Evolutionary conservation across 2,329 filamentous ascomycete genomes (phyloP), one percentile per base, ranked within the genome.

Genomic region (Fusarium globosum): DNA sequence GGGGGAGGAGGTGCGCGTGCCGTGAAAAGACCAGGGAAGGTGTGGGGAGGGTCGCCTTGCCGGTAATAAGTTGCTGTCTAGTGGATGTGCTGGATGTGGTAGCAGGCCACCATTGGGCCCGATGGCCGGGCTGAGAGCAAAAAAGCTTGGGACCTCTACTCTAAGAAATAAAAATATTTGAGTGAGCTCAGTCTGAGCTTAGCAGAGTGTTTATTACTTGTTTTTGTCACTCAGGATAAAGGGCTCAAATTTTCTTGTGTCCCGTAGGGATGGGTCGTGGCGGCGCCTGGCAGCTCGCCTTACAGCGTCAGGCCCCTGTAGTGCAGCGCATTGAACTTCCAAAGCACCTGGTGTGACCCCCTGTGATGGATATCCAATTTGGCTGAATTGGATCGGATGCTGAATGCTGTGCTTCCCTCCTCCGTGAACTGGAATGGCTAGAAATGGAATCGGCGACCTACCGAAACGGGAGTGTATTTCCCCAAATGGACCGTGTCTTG

Each of bases 1-100:
- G 36, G 36, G 38, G 15, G 38, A 58, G 41, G 30, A 69, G 69
- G 71, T 74, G 66, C 71, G 71, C 71, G 71, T 73, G 71, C 71
- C 57, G 30, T 7, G 53, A 65, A 74, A 63, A 66, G 62, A 69
- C 51, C 39, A 69, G 58, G 57, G 61, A 59, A 38, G 43, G 49
- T 72, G 71, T 71, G 71, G 71, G 45, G 71, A 65, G 55, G 53
- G 65, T 55, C 41, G 48, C 55, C 41, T 69, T 61, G 49, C 51
- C 61, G 61, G 65, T 70, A 69, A 70, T 65, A 69, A 69, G 60
- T 51, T 45, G 52, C 28, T 66, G 28, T 45, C 36, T 69, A 69
- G 65, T 63, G 57, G 67, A 33, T 45, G 55, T 30, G 42, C 36
- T 42, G 52, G 41, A 41, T 45, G 55, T 38, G 33, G 41, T 38